Evolutionary conservation across 139 green algal genomes (phyloP).

Genomic region (Coelastrella sp.): DNA sequence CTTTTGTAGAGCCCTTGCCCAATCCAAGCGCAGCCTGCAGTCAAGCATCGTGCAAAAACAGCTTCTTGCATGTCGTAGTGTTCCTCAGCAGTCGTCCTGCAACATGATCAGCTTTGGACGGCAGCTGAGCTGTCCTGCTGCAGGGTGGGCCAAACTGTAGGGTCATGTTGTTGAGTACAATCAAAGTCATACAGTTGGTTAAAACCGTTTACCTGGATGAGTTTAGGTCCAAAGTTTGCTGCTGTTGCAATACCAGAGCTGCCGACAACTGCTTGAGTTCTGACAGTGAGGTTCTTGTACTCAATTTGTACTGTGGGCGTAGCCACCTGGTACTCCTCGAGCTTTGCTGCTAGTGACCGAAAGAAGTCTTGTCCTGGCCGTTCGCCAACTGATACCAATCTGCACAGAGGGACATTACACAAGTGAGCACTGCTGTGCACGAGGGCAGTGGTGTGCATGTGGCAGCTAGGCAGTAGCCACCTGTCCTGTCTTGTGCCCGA

Average conservation of each 20-base stretch:
- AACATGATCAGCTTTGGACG: neutral
- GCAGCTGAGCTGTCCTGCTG: neutral
- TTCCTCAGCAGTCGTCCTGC: neutral
- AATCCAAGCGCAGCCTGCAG: slow-evolving; percentile 21
- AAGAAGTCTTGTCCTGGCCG: slow-evolving; percentile 41
- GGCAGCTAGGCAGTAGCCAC: too few species aligned
- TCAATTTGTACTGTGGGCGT: slow-evolving; percentile 67
- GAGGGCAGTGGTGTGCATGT: neutral
- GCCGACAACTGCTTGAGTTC: slow-evolving; percentile 78
- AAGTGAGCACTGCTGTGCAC: neutral
- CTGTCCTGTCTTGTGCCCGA: too few species aligned
- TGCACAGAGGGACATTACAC: neutral
- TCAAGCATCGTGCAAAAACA: slow-evolving; percentile 4
- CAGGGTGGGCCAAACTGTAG: too few species aligned
- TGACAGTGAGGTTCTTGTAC: slow-evolving; percentile 71
- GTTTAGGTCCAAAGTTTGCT: slow-evolving; percentile 57
- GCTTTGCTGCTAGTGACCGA: slow-evolving; percentile 25
- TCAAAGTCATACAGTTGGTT: neutral
- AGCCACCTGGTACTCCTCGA: slow-evolving; percentile 37
- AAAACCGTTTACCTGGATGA: slow-evolving; percentile 55
- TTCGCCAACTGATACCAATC: slow-evolving; percentile 25
- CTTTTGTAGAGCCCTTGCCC: slow-evolving; percentile 6
- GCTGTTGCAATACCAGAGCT: slow-evolving; percentile 66
- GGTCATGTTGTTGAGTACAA: too few species aligned
- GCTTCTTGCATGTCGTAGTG: neutral